Conservation (phyloP, 306 rosid species). For the Hylodesmum podocarpum region DNA sequence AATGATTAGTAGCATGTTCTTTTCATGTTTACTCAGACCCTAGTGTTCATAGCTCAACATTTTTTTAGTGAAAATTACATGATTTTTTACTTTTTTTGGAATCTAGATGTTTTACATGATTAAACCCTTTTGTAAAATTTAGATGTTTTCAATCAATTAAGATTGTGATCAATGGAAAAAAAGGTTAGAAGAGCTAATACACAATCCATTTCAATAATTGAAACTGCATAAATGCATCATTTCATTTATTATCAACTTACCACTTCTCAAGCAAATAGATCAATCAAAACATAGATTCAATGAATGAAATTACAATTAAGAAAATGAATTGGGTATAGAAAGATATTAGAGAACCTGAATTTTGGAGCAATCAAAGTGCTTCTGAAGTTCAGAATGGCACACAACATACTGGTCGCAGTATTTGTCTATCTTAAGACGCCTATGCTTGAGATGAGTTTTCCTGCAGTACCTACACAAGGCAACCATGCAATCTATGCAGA, state of each 20-base stretch:
- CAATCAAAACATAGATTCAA: neutral
- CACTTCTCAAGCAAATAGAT: neutral
- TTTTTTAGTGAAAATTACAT: no score
- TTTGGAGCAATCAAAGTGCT: constrained; percentile 71
- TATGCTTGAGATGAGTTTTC: constrained; percentile 60
- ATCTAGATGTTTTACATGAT: no score
- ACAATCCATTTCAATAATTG: neutral
- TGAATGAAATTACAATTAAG: neutral
- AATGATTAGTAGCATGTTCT: neutral
- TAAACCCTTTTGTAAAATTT: neutral
- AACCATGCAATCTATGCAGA: constrained; percentile 66
- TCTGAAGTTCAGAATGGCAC: constrained; percentile 63
- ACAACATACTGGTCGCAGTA: constrained; percentile 74
- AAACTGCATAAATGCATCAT: neutral
- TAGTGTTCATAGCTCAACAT: no score
- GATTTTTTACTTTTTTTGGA: no score
- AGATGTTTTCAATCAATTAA: neutral
- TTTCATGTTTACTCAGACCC: neutral
- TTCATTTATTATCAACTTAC: neutral
- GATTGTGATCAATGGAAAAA: neutral
- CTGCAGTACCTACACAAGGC: constrained; percentile 66
- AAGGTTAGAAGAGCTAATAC: neutral
- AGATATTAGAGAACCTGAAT: constrained; percentile 76
- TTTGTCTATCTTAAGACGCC: constrained; percentile 65
- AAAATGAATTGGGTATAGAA: neutral